Percentiles rank a stretch among this genome's conserved stretches.
Evolutionary conservation across 179 eudicot species (phyloP).

Genomic region (Silene noctiflora): DNA sequence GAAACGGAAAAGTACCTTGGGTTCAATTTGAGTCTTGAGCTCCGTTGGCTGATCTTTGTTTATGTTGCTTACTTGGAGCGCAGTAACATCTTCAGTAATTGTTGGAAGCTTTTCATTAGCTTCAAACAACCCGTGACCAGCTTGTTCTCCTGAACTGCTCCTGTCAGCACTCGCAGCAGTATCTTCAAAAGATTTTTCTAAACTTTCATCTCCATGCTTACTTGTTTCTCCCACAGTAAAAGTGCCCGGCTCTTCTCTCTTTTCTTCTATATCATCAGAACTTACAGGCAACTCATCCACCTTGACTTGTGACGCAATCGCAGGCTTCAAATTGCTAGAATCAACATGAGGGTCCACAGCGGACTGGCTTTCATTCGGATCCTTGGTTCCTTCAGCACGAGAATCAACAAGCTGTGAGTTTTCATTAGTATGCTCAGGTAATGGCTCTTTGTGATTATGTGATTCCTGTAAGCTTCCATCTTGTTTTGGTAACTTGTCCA

Average conservation of each 20-base stretch:
- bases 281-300: slow-evolving; percentile 37
- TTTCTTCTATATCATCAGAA: slow-evolving; percentile 19
- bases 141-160: slow-evolving; percentile 32
- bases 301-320: slow-evolving; percentile 26
- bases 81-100: slow-evolving; percentile 28
- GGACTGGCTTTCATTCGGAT: slow-evolving; percentile 35
- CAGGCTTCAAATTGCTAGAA: slow-evolving; percentile 31
- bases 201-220: slow-evolving; percentile 32
- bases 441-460: slow-evolving; percentile 24
- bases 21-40: slow-evolving; percentile 30
- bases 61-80: slow-evolving; percentile 30
- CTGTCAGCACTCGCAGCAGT: slow-evolving; percentile 28
- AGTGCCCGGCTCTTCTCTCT: slow-evolving; percentile 27
- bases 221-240: slow-evolving; percentile 28
- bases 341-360: slow-evolving; percentile 28
- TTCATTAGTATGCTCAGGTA: slow-evolving; percentile 27
- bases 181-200: slow-evolving; percentile 37
- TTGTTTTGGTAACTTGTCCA: slow-evolving; percentile 23
- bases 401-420: slow-evolving; percentile 33
- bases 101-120: slow-evolving; percentile 35
- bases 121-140: slow-evolving; percentile 37
- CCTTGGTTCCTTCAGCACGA: slow-evolving; percentile 32
- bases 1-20: slow-evolving; percentile 41
- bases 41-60: slow-evolving; percentile 29
- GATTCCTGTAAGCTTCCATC: slow-evolving; percentile 21